phyloP scores from a whole-genome alignment of 1,139 yeast species.

The Saccharomyces hybrid region DNA sequence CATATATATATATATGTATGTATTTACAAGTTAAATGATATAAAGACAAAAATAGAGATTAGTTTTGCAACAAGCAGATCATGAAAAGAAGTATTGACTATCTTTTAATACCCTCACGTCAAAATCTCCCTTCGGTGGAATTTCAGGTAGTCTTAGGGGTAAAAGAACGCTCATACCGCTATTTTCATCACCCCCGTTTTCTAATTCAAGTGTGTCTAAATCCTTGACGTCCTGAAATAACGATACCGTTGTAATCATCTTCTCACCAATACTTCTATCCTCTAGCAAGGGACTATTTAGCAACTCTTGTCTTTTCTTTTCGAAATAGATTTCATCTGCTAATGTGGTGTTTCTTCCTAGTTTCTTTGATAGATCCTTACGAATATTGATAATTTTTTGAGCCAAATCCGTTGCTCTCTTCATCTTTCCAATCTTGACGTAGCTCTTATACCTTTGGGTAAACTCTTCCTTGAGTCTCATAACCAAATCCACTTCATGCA shows the following conservation, averaged over 20 bases:
- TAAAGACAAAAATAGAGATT: neutral
- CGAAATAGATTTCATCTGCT: slow-evolving; percentile 68
- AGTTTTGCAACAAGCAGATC: neutral
- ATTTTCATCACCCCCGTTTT: slow-evolving; percentile 26
- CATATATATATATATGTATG: slow-evolving; percentile 1
- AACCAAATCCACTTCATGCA: slow-evolving; percentile 70
- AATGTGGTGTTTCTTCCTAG: slow-evolving; percentile 55
- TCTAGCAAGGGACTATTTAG: slow-evolving; percentile 47
- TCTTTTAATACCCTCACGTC: slow-evolving; percentile 66
- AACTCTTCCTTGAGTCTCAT: slow-evolving; percentile 69
- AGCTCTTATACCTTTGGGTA: slow-evolving; percentile 67
- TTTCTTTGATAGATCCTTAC: slow-evolving; percentile 43
- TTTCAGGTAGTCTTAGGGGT: slow-evolving; percentile 63
- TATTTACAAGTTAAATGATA: slow-evolving; percentile 1
- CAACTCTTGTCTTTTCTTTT: slow-evolving; percentile 52
- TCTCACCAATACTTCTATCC: slow-evolving; percentile 44
- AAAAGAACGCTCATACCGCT: slow-evolving; percentile 37
- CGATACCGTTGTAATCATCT: slow-evolving; percentile 69
- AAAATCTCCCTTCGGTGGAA: slow-evolving; percentile 78
- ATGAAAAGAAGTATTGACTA: slow-evolving; percentile 71
- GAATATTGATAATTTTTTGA: slow-evolving; percentile 41
- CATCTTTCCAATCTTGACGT: slow-evolving; percentile 52
- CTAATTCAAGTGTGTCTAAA: slow-evolving; percentile 23
- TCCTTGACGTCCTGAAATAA: slow-evolving; percentile 38
- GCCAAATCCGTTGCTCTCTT: slow-evolving; percentile 51